Conservation (phyloP, 495 filamentous ascomycete species). For the Tetracladium setigerum region DNA sequence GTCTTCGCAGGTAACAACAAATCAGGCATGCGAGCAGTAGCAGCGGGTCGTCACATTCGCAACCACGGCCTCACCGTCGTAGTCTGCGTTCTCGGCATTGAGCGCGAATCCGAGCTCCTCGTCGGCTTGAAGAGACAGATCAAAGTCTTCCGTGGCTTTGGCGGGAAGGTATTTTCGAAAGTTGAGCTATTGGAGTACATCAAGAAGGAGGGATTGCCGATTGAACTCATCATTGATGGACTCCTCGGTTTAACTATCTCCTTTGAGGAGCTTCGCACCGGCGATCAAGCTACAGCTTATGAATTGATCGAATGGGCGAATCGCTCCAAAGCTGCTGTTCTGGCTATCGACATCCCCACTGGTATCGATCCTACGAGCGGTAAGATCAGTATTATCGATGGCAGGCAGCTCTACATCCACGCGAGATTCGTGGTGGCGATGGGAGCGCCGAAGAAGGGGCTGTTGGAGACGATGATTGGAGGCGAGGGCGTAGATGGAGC, state of each 20-base stretch:
- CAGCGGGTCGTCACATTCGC: constrained; percentile 78
- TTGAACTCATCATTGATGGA: constrained; percentile 83
- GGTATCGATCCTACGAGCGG: constrained; percentile 77
- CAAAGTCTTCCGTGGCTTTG: constrained; percentile 68
- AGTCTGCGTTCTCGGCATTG: constrained; percentile 74
- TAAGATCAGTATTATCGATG: constrained; percentile 49
- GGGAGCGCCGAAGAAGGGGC: constrained; percentile 74
- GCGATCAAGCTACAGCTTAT: constrained; percentile 74
- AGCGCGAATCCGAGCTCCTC: constrained; percentile 64
- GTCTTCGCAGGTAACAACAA: constrained; percentile 85
- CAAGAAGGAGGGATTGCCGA: constrained; percentile 27
- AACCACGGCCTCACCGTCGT: constrained; percentile 73
- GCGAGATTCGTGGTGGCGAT: constrained; percentile 72
- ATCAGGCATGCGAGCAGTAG: constrained; percentile 73
- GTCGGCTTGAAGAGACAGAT: constrained; percentile 68
- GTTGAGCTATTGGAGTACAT: constrained; percentile 44
- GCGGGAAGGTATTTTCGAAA: constrained; percentile 58
- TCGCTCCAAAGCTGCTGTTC: constrained; percentile 62
- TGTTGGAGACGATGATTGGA: constrained; percentile 60
- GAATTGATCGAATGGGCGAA: constrained; percentile 86
- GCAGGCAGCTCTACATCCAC: constrained; percentile 62
- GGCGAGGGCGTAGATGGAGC: constrained; percentile 45
- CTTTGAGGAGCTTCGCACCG: constrained; percentile 74
- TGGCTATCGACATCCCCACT: constrained; percentile 81
- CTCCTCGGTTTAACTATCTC: constrained; percentile 74